A percentile compares a stretch with the other conserved stretches of the same genome.
phyloP scores from a whole-genome alignment of 176 grass and related monocot genomes.

The Chrysopogon serrulatus region DNA sequence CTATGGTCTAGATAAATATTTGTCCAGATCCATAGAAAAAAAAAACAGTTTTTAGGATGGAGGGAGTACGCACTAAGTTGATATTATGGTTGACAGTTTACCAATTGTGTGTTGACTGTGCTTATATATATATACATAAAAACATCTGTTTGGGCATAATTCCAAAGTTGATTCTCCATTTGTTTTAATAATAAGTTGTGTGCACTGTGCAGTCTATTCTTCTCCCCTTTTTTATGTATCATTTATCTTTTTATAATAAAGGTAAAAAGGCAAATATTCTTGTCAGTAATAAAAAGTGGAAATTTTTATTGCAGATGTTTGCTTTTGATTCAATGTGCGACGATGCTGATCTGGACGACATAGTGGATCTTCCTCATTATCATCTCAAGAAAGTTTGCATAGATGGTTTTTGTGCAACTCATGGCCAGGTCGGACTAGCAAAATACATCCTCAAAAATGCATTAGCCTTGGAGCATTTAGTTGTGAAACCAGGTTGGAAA shows the following conservation, averaged over 20 bases:
- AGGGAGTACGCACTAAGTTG: not conserved
- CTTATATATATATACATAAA: not conserved
- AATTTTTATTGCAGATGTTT: not conserved
- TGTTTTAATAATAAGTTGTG: not conserved
- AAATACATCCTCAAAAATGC: slow-evolving; percentile 10
- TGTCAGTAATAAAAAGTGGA: not conserved
- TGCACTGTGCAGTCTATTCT: no score
- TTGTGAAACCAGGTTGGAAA: not conserved
- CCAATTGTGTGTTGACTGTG: not conserved
- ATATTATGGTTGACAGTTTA: not conserved
- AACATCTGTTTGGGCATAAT: not conserved
- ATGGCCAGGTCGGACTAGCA: not conserved
- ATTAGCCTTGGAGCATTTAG: not conserved
- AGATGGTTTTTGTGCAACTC: not conserved
- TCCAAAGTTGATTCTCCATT: not conserved
- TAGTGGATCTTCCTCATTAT: not conserved
- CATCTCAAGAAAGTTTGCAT: not conserved
- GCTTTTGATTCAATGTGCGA: not conserved
- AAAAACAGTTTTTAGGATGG: no score
- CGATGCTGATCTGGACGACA: not conserved
- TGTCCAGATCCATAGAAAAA: no score
- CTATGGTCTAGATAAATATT: no score
- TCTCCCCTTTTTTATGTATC: not conserved
- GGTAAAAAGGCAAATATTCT: no score
- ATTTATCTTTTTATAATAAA: not conserved